These are phyloP conservation scores for Glomus cerebriforme DNA, from an alignment of 192 early-diverging fungal species.

Conservation along the genomic window DNA sequence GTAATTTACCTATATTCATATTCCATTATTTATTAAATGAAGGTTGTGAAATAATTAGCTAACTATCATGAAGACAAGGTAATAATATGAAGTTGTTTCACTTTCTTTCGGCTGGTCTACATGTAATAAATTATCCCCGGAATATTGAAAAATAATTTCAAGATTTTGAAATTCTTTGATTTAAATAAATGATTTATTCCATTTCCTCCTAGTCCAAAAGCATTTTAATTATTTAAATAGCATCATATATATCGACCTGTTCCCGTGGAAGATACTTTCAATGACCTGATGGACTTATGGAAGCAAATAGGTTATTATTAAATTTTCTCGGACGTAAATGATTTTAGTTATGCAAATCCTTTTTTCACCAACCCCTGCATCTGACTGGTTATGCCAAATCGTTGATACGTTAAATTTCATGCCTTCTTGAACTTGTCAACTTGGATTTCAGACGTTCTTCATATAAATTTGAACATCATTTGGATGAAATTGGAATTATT, in stretches of 20 bases:
- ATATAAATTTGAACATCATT: slow-evolving; percentile 2
- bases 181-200: neutral
- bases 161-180: neutral
- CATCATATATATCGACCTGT: too few species aligned
- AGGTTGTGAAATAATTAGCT: neutral
- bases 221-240: neutral
- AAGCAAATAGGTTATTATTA: neutral
- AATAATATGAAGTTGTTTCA: slow-evolving; percentile 27
- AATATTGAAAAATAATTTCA: neutral
- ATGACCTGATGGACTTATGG: neutral
- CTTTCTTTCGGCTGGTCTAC: neutral
- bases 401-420: neutral
- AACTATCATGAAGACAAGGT: neutral
- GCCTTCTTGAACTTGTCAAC: neutral
- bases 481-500: neutral
- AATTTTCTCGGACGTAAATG: slow-evolving; percentile 23
- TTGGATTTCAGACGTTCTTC: slow-evolving; percentile 19
- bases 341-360: slow-evolving; percentile 23
- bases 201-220: too few species aligned
- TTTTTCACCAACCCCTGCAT: neutral
- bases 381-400: neutral
- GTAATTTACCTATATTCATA: neutral
- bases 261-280: neutral
- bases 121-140: neutral
- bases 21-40: neutral